These are phyloP conservation scores for Diutina sp. DNA, from an alignment of 1,139 yeast species.

Conservation along the genomic window DNA sequence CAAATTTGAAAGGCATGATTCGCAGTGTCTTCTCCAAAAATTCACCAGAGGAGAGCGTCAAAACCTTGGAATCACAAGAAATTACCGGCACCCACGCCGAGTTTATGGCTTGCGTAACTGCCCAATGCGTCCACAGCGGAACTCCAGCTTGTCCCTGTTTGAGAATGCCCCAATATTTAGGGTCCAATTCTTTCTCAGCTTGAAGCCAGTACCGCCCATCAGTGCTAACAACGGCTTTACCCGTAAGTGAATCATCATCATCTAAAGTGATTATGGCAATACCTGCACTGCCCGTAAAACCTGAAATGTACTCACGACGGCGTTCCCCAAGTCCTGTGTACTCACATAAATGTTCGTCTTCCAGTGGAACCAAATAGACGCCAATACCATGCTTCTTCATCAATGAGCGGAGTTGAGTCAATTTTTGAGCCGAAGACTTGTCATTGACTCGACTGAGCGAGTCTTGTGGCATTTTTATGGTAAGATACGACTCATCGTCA, in stretches of 20 bases:
- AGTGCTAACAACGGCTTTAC: constrained; percentile 37
- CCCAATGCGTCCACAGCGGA: constrained; percentile 26
- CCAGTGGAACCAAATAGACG: constrained; percentile 45
- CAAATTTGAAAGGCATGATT: constrained; percentile 15
- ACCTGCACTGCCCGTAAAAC: constrained; percentile 49
- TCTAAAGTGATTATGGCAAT: constrained; percentile 36
- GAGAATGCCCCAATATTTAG: constrained; percentile 21
- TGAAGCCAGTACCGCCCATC: constrained; percentile 46
- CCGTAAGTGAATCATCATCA: constrained; percentile 16
- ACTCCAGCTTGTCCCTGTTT: constrained; percentile 25
- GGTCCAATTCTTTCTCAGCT: constrained; percentile 29
- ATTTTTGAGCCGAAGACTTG: background rate
- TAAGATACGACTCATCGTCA: background rate
- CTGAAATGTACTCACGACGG: constrained; percentile 36
- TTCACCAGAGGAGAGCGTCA: constrained; percentile 22
- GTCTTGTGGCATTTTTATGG: background rate
- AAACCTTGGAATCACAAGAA: constrained; percentile 27
- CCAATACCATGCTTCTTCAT: constrained; percentile 32
- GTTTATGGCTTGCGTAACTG: constrained; percentile 19
- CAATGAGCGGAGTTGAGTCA: constrained; percentile 16
- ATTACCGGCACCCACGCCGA: constrained; percentile 23
- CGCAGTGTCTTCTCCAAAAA: constrained; percentile 15
- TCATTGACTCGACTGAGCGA: background rate
- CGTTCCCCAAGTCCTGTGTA: constrained; percentile 39
- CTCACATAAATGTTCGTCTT: constrained; percentile 48